Conservation (phyloP, 768 basidiomycete genomes). For the Gymnopilus dilepis region DNA sequence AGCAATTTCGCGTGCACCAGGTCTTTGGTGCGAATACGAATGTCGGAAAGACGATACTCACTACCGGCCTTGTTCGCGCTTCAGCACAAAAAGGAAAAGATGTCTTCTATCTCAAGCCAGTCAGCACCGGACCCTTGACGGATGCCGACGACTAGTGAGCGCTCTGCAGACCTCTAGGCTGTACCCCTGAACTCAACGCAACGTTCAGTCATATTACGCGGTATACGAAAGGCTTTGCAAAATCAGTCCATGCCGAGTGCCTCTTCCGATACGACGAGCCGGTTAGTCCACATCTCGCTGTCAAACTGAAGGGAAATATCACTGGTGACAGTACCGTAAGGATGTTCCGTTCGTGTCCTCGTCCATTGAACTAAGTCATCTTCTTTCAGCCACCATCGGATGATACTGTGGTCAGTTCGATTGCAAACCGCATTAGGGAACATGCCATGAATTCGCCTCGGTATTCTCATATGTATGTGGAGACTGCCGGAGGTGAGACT, state of each 20-base stretch:
- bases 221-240: slow-evolving; percentile 43
- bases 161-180: background rate
- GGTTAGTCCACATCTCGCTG: slow-evolving; percentile 93
- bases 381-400: slow-evolving; percentile 62
- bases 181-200: background rate
- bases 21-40: slow-evolving; percentile 96
- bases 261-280: slow-evolving; percentile 87
- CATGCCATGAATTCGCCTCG: slow-evolving; percentile 45
- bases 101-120: slow-evolving; percentile 84
- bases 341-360: background rate
- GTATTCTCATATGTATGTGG: slow-evolving; percentile 75
- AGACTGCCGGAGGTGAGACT: slow-evolving; percentile 92
- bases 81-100: slow-evolving; percentile 59
- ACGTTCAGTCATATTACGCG: slow-evolving; percentile 67
- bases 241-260: slow-evolving; percentile 64
- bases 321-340: slow-evolving; percentile 33
- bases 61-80: slow-evolving; percentile 81
- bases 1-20: slow-evolving; percentile 85
- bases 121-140: slow-evolving; percentile 82
- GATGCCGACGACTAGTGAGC: slow-evolving; percentile 87
- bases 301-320: slow-evolving; percentile 47
- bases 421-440: slow-evolving; percentile 64
- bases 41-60: slow-evolving; percentile 93
- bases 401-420: slow-evolving; percentile 63
- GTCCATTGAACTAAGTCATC: background rate